phyloP scores from a whole-genome alignment of 176 grass and related monocot species.

The Carex pumila region DNA sequence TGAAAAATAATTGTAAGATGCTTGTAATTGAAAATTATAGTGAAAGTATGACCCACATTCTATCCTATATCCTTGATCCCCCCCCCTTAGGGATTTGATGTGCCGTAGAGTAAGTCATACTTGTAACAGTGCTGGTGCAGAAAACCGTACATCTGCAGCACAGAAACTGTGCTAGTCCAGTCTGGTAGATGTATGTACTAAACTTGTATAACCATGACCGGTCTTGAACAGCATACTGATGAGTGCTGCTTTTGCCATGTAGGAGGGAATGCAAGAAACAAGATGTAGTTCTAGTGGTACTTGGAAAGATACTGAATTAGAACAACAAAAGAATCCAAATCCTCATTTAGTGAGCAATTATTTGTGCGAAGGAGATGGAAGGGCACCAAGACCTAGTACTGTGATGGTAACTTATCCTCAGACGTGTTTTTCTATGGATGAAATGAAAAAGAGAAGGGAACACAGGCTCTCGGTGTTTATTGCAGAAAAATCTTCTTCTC shows the following conservation, averaged over 20 bases:
- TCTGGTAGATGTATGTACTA: background rate
- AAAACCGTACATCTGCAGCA: background rate
- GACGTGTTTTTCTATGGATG: conserved; percentile 53
- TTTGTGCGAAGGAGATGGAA: conserved; percentile 28
- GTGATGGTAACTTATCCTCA: conserved; percentile 37
- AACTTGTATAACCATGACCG: conserved; percentile 1
- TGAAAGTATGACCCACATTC: background rate
- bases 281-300: conserved; percentile 30
- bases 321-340: conserved; percentile 22
- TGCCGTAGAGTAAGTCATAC: background rate
- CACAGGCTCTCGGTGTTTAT: conserved; percentile 33
- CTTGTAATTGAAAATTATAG: background rate
- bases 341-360: conserved; percentile 21
- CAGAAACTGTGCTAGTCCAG: background rate
- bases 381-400: conserved; percentile 29
- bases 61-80: background rate
- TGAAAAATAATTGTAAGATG: background rate
- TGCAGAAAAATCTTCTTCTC: conserved; percentile 28
- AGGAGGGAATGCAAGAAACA: conserved; percentile 30
- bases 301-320: conserved; percentile 27
- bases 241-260: conserved; percentile 21
- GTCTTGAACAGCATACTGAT: background rate
- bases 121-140: background rate
- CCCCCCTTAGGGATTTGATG: background rate
- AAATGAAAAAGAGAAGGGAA: conserved; percentile 69